phyloP scores from a whole-genome alignment of 495 filamentous ascomycete genomes.

The Talaromyces wortmannii region DNA sequence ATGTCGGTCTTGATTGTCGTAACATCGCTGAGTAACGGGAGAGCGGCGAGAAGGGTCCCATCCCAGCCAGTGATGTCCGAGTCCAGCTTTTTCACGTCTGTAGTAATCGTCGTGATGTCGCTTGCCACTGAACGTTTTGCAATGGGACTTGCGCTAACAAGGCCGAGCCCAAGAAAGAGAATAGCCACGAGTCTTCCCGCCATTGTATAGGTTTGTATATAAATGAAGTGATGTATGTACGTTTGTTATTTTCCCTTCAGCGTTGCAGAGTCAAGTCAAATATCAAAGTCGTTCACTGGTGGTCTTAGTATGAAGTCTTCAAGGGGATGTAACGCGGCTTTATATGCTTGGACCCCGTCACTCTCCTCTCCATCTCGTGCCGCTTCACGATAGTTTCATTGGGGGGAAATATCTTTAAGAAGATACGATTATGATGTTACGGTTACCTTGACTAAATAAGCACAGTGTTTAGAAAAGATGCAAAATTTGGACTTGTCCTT shows the following conservation, averaged over 20 bases:
- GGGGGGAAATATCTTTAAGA: background rate
- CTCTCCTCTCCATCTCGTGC: background rate
- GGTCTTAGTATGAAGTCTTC: background rate
- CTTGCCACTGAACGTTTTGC: constrained; percentile 1
- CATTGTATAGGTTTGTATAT: background rate
- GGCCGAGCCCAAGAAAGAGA: background rate
- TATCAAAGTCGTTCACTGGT: background rate
- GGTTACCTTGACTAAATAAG: background rate
- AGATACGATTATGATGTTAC: background rate
- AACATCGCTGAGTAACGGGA: constrained; percentile 1
- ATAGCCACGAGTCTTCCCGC: background rate
- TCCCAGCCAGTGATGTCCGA: background rate
- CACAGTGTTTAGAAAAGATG: background rate
- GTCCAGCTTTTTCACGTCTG: background rate
- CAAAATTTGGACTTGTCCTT: background rate
- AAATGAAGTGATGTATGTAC: background rate
- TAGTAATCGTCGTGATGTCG: background rate
- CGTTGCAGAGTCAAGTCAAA: background rate
- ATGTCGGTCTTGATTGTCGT: background rate
- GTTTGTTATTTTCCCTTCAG: background rate
- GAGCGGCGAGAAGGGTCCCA: background rate
- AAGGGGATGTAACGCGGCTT: background rate
- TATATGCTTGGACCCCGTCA: background rate
- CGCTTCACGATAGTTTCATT: background rate
- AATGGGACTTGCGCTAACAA: background rate